phyloP scores from a whole-genome alignment of 768 basidiomycete species.

The Boletellus ananas region DNA sequence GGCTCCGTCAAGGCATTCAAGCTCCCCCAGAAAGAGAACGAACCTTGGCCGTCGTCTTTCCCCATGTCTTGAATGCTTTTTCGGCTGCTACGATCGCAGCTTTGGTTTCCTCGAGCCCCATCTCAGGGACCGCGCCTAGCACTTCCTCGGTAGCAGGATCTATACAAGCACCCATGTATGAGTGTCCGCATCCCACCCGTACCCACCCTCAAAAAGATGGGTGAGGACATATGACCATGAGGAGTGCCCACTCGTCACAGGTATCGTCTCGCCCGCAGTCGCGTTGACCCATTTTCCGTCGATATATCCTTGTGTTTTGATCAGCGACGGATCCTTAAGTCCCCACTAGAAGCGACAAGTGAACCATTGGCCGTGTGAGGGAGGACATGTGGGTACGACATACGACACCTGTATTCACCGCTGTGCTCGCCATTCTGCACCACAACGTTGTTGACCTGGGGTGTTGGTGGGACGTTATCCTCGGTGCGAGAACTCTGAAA shows the following conservation, averaged over 20 bases:
- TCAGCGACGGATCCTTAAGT: constrained; percentile 71
- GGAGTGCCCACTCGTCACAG: constrained; percentile 63
- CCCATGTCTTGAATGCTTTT: constrained; percentile 81
- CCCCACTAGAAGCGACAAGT: constrained; percentile 46
- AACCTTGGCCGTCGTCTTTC: constrained; percentile 84
- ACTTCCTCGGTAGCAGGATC: constrained; percentile 86
- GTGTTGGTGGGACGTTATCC: constrained; percentile 8
- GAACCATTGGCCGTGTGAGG: neutral
- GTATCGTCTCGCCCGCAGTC: constrained; percentile 65
- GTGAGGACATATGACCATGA: neutral
- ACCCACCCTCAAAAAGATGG: neutral
- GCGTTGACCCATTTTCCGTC: constrained; percentile 85
- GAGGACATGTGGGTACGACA: constrained; percentile 17
- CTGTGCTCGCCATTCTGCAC: constrained; percentile 57
- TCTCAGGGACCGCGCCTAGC: constrained; percentile 85
- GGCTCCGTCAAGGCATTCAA: neutral
- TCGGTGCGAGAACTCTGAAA: constrained; percentile 19
- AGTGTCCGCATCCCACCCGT: neutral
- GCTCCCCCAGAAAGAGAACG: constrained; percentile 1
- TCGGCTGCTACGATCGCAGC: constrained; percentile 80
- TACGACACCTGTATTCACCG: constrained; percentile 25
- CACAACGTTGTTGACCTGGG: constrained; percentile 10
- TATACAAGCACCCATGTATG: constrained; percentile 27
- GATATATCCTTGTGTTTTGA: constrained; percentile 75
- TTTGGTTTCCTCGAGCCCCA: constrained; percentile 80